Evolutionary conservation across 371 early-diverging fungal species (phyloP), one percentile per base, ranked within the genome.

Genomic region (Homolaphlyctis polyrhiza): DNA sequence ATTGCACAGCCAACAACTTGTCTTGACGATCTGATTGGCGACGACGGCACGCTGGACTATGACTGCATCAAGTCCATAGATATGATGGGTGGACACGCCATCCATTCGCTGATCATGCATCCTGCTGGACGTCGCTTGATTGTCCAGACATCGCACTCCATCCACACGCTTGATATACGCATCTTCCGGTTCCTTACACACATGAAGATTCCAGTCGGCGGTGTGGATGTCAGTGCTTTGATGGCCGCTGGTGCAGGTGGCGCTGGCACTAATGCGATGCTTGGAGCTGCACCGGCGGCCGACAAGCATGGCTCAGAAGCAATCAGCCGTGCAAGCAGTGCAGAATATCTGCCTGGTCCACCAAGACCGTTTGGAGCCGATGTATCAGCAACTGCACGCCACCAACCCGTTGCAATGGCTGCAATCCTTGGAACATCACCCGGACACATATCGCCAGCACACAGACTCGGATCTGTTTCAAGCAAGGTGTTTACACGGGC

Each of bases 161-260:
- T 72, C 16, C 68, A 72, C 50, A 64, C 71, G 5, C 33, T 76
- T 18, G 79, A 79, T 60, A 71, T 70, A 0, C 63, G 79, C 1
- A 71, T 73, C 18, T 68, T 64, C 47, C 68, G 76, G 14, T 57
- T 70, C 51, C 51, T 68, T 27, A 71, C 71, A 34, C 43, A 58
- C 4, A 51, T 51, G 14, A 6, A 51, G 28, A 51, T 51, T 18
- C n/a, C n/a, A n/a, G n/a, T n/a, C n/a, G n/a, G n/a, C n/a, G n/a
- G n/a, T n/a, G n/a, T n/a, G n/a, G n/a, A n/a, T n/a, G n/a, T n/a
- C n/a, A n/a, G n/a, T n/a, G n/a, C n/a, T n/a, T n/a, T n/a, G n/a
- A n/a, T n/a, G n/a, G n/a, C n/a, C n/a, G n/a, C n/a, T n/a, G n/a
- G n/a, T n/a, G n/a, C n/a, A n/a, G n/a, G n/a, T n/a, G n/a, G n/a